Base-by-base conservation (phyloP, 306 rosid genomes). In the Cicer arietinum region DNA sequence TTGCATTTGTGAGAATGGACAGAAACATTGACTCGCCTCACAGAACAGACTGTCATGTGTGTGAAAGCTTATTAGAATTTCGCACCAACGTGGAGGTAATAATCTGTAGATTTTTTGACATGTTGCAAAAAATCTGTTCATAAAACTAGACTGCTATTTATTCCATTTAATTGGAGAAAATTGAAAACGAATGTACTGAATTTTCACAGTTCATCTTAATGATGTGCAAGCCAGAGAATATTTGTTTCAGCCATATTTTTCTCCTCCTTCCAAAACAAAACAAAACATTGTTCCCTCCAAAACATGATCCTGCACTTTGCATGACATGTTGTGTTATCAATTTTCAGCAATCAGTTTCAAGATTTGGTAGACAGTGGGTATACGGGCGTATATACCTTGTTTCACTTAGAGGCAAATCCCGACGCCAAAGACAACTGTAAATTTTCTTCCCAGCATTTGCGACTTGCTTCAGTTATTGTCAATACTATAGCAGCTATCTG, bases 31-130 rank as follows among this genome's bases (percentile, higher is more conserved):
- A 83, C 82, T 69, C 89, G 12, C 92, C 94, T 11, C 98, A 90
- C 75, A 83, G 94, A 87, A 90, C 97, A 74, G 70, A 94, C 67
- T 94, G 98, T 71, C 97, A 91, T 77, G 94, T 94, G 22, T 94
- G 97, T 17, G 96, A 75, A 56, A 74, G 86, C 84, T 60, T 86
- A 54, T 77, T 94, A 77, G 98, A 94, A 77, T 94, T 94, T 81
- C 88, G 91, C 52, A 82, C 91, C 72, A 88, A 86, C 79, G 76
- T 85, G 11, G 97, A 91, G 98, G 97, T 94, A 88, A 58, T 88
- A 77, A 70, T 22, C 20, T 77, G 9, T 69, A 14, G 12, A 62
- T 74, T 58, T 58, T 16, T 76, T 45, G 75, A 50, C 71, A 22
- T 60, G 18, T 69, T 63, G 41, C 48, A 57, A 13, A n/a, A 43